These are phyloP conservation scores for Blastocystis sp. DNA, from an alignment of 352 stramenopile species.

Conservation along the genomic window DNA sequence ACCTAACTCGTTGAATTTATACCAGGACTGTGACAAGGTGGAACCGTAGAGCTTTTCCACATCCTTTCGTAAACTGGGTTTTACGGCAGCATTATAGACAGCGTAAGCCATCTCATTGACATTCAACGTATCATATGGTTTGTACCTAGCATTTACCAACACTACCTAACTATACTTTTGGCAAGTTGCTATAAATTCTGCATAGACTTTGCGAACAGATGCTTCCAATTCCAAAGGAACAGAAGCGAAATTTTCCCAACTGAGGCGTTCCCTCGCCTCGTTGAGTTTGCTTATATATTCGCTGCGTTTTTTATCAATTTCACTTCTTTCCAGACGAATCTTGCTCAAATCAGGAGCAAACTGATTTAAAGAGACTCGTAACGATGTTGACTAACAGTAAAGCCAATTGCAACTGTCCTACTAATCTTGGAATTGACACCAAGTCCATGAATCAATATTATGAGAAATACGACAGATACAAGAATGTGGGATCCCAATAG, in stretches of 20 bases:
- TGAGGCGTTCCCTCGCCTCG: not conserved
- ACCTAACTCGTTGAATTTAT: constrained; percentile 25
- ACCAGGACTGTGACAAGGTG: not conserved
- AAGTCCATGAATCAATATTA: not conserved
- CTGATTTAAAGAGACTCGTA: not conserved
- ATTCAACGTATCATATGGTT: constrained; percentile 3
- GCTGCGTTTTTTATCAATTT: constrained; percentile 22
- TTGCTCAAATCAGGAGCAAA: constrained; percentile 30
- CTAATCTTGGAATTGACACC: constrained; percentile 9
- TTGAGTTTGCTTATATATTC: not conserved
- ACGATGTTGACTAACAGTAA: constrained; percentile 2
- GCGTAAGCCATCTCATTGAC: constrained; percentile 34
- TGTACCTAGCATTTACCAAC: not conserved
- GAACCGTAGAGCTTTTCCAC: constrained; percentile 4
- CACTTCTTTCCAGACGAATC: constrained; percentile 28
- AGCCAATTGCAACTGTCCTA: not conserved
- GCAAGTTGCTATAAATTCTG: not conserved
- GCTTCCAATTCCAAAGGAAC: not conserved
- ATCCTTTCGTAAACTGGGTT: not conserved
- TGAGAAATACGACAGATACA: not conserved
- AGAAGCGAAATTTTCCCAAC: constrained; percentile 39
- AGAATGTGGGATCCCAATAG: not conserved
- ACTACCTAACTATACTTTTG: not conserved
- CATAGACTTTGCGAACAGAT: not conserved
- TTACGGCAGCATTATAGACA: constrained; percentile 26